A percentile compares a stretch with the other conserved stretches of the same genome.
Conservation (phyloP, 768 basidiomycete genomes). For the Lentinula boryana region DNA sequence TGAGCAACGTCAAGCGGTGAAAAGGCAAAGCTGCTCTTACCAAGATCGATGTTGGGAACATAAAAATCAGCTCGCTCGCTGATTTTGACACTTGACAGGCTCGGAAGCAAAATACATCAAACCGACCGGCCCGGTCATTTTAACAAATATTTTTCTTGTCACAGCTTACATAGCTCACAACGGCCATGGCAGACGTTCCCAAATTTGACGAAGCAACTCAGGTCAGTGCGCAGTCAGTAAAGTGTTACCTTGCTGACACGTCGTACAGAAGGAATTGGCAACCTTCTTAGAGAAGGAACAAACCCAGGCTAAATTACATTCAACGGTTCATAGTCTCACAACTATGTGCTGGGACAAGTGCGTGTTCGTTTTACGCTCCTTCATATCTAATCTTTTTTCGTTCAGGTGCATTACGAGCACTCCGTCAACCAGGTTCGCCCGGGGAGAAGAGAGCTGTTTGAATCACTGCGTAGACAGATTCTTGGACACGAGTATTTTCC, state of each 20-base stretch:
- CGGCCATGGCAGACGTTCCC: conserved; percentile 39
- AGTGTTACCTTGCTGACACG: conserved; percentile 6
- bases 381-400: conserved; percentile 3
- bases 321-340: conserved; percentile 72
- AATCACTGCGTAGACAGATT: conserved; percentile 90
- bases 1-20: not conserved
- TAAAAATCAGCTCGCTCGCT: not conserved
- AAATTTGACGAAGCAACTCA: conserved; percentile 78
- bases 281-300: conserved; percentile 80
- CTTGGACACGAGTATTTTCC: conserved; percentile 77
- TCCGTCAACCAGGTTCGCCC: conserved; percentile 72
- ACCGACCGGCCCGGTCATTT: not conserved
- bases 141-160: conserved; percentile 2
- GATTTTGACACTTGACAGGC: not conserved
- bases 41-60: not conserved
- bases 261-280: conserved; percentile 71
- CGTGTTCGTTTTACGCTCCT: conserved; percentile 19
- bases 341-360: conserved; percentile 92
- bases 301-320: conserved; percentile 57
- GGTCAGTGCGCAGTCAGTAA: conserved; percentile 28
- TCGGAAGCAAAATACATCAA: not conserved
- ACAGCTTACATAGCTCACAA: conserved; percentile 7
- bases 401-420: conserved; percentile 69
- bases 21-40: not conserved
- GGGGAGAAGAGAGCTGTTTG: conserved; percentile 76